Evolutionary conservation across 371 early-diverging fungal genomes (phyloP), one percentile per base, ranked within the genome.

Genomic region (Apophysomyces variabilis): DNA sequence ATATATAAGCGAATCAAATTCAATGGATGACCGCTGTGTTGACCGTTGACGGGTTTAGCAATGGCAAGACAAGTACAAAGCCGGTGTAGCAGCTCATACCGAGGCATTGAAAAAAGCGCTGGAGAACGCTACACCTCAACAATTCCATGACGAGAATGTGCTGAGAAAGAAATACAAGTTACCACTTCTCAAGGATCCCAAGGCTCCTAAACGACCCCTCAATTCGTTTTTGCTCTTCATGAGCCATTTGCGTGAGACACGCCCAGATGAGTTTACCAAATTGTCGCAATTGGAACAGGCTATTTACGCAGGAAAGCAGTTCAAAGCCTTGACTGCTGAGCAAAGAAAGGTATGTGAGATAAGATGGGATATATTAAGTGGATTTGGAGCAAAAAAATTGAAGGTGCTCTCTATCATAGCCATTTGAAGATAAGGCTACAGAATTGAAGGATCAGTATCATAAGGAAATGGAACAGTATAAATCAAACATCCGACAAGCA

Each of bases 111-210:
- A 79, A 13, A 62, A 72, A 14, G 82, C 79, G 8, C 62, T 87
- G 38, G 64, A 66, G 7, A 76, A 73, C n/a, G 75, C 86, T 43
- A 77, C 85, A 9, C 78, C 85, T 18, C 73, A 76, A n/a, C 79
- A 85, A 64, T 71, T 79, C 66, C 65, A 71, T 47, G 71, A 73
- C 21, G 87, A 87, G 64, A 87, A 87, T 60, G 13, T 66, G 44
- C 73, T 85, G 38, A 79, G 87, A 66, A 72, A 66, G 37, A 73
- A 78, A 37, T 82, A 82, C 61, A 79, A 82, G 18, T 70, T 82
- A 66, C 57, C 70, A 5, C 41, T 77, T 37, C 72, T 90, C 36
- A 84, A 76, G 68, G 89, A 90, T 65, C 91, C 91, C 54, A 83
- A 77, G 32, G 77, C 79, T 21, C 91, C 91, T 44, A 87, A 85